These are phyloP conservation scores for Haematococcus lacustris DNA, from an alignment of 139 green algal species.

Conservation along the genomic window DNA sequence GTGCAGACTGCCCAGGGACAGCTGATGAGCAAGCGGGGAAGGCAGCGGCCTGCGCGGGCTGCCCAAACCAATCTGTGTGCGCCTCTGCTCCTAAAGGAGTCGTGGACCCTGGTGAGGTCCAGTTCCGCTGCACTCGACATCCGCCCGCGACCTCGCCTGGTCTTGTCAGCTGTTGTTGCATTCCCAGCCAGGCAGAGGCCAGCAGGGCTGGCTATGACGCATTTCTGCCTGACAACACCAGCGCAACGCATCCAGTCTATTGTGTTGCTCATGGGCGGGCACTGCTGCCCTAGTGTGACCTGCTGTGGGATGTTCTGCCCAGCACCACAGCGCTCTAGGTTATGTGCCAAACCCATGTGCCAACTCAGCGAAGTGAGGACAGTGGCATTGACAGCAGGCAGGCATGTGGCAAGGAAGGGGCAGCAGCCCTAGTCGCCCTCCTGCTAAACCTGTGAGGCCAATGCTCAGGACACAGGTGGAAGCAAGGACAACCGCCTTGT, in stretches of 20 bases:
- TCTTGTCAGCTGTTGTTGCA: background rate
- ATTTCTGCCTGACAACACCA: background rate
- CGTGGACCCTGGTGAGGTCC: constrained; percentile 66
- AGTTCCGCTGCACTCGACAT: too few species aligned
- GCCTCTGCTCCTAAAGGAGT: constrained; percentile 74
- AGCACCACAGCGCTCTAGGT: too few species aligned
- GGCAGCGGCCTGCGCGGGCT: constrained; percentile 74
- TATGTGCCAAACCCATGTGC: too few species aligned
- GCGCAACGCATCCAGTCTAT: background rate
- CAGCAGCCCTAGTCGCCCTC: too few species aligned
- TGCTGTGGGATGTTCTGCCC: too few species aligned
- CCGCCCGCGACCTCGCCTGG: background rate
- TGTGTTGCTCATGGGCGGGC: background rate
- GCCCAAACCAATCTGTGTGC: constrained; percentile 89
- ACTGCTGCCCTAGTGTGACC: too few species aligned
- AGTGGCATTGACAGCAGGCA: too few species aligned
- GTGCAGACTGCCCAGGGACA: constrained; percentile 78
- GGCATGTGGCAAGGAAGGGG: too few species aligned
- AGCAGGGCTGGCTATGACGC: background rate
- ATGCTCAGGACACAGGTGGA: too few species aligned
- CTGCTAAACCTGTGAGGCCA: too few species aligned
- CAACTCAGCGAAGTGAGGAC: too few species aligned
- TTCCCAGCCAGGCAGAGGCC: background rate
- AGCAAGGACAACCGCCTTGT: too few species aligned
- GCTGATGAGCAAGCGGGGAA: constrained; percentile 71